Evolutionary conservation across 306 rosid genomes (phyloP).

Genomic region (Bauhinia variegata): DNA sequence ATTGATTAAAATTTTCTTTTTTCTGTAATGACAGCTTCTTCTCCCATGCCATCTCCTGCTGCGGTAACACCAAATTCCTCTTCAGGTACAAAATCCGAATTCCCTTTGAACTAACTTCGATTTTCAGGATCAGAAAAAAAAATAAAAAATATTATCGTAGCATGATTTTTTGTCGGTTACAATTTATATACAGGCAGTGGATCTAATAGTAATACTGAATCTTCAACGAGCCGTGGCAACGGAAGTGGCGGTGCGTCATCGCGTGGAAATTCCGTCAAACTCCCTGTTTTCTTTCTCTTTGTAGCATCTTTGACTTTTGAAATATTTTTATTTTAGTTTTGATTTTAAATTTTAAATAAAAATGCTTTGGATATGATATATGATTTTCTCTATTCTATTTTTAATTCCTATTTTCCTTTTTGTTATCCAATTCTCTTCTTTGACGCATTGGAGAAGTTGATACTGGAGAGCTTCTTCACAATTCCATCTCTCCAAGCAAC

Average conservation of each 20-base stretch:
- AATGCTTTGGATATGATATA: too few relatives aligned
- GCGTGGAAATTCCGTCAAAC: conserved; percentile 28
- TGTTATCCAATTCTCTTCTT: too few relatives aligned
- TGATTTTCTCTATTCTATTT: too few relatives aligned
- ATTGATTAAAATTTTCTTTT: not conserved
- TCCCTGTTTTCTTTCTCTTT: conserved; percentile 36
- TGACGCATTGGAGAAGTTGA: too few relatives aligned
- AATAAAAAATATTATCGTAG: too few relatives aligned
- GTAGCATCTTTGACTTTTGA: conserved; percentile 31
- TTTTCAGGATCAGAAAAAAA: too few relatives aligned
- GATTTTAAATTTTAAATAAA: too few relatives aligned
- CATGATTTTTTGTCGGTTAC: not conserved
- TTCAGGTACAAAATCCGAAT: conserved; percentile 42
- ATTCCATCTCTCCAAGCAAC: too few relatives aligned
- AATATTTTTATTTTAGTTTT: too few relatives aligned
- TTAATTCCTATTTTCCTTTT: too few relatives aligned
- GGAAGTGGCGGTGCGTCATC: conserved; percentile 35
- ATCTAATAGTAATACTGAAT: conserved; percentile 26
- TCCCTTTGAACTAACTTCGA: too few relatives aligned
- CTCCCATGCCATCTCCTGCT: conserved; percentile 35
- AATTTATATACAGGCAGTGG: conserved; percentile 34
- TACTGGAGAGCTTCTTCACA: too few relatives aligned
- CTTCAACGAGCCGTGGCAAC: conserved; percentile 32
- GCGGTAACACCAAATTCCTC: conserved; percentile 43
- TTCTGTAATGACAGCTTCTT: conserved; percentile 33